These are phyloP conservation scores for Cladosporium sp. DNA, from an alignment of 2,329 filamentous ascomycete genomes.

Conservation along the genomic window DNA sequence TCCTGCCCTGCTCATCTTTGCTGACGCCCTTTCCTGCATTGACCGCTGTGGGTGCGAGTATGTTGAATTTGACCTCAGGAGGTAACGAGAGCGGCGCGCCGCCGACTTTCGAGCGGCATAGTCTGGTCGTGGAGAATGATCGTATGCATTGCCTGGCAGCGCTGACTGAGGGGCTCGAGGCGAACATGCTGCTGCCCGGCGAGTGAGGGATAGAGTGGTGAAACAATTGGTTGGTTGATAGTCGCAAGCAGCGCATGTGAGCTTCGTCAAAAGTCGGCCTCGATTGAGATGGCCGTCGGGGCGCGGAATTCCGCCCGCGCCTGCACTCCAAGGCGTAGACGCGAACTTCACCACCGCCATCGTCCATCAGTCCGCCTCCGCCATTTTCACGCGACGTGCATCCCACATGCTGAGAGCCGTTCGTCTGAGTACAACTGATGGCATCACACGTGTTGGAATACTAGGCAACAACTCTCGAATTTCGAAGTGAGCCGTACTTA, in stretches of 20 bases:
- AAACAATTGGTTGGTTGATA: not conserved
- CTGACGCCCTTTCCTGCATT: constrained; percentile 1
- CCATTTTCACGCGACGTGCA: not conserved
- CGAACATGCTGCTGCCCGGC: constrained; percentile 5
- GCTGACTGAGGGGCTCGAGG: not conserved
- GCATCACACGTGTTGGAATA: not conserved
- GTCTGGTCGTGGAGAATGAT: constrained; percentile 43
- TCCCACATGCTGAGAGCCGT: constrained; percentile 9
- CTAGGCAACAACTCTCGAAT: not conserved
- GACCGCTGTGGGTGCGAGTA: constrained; percentile 24
- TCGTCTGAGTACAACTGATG: not conserved
- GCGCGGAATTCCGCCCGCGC: not conserved
- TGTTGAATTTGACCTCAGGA: constrained; percentile 68
- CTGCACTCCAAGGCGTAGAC: not conserved
- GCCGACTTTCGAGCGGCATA: constrained; percentile 74
- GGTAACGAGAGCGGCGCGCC: constrained; percentile 73
- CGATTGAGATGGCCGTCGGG: not conserved
- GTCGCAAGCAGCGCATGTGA: constrained; percentile 2
- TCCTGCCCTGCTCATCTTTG: constrained; percentile 4
- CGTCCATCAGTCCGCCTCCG: not conserved
- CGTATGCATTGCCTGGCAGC: constrained; percentile 6
- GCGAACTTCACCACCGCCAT: constrained; percentile 3
- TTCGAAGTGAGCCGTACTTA: not conserved
- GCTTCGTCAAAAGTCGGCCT: constrained; percentile 8
- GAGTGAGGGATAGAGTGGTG: not conserved